Conservation (phyloP, 768 basidiomycete species). For the Russula olivacea region DNA sequence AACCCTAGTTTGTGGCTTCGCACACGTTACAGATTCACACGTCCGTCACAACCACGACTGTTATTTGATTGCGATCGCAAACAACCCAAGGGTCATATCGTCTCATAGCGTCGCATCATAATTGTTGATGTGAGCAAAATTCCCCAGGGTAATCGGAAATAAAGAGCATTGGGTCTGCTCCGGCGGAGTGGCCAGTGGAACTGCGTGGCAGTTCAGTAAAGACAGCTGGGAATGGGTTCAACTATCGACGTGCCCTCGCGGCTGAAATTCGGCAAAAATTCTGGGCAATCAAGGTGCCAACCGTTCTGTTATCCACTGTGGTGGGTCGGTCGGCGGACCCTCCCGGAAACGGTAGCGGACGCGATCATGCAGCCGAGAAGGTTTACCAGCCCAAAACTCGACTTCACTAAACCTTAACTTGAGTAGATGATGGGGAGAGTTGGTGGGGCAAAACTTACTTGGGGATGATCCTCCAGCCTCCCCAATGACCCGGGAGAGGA, state of each 20-base stretch:
- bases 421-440: constrained; percentile 4
- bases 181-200: not conserved
- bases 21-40: not conserved
- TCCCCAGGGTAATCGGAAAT: not conserved
- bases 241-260: not conserved
- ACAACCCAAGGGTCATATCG: not conserved
- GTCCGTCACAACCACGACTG: not conserved
- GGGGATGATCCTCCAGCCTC: constrained; percentile 93
- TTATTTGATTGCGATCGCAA: not conserved
- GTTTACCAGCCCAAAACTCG: constrained; percentile 96
- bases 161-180: not conserved
- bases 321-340: constrained; percentile 42
- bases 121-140: not conserved
- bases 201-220: not conserved
- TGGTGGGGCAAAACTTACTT: constrained; percentile 45
- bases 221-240: not conserved
- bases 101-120: not conserved
- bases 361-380: constrained; percentile 90
- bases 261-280: not conserved
- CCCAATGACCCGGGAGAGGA: constrained; percentile 89
- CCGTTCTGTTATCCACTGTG: constrained; percentile 72
- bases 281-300: constrained; percentile 47
- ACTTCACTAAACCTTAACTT: constrained; percentile 59
- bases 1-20: constrained; percentile 3
- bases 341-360: constrained; percentile 64